A percentile compares a stretch with the other conserved stretches of the same genome.
Evolutionary conservation across 768 basidiomycete genomes (phyloP).

Genomic region (Pisolithus orientalis): DNA sequence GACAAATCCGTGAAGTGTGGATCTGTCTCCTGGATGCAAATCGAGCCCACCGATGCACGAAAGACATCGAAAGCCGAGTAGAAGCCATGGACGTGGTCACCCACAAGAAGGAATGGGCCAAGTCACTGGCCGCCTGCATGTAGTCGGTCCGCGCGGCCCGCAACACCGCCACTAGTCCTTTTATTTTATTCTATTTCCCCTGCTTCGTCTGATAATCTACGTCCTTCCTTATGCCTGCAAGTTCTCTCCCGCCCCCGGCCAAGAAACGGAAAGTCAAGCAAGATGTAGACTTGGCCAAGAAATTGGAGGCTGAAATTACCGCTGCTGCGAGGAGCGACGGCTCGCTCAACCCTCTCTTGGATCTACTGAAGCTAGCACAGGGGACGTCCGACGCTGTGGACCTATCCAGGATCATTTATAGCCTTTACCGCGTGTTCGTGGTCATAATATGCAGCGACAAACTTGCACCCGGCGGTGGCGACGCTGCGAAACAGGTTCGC

Average conservation of each 20-base stretch:
- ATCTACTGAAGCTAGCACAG: constrained; percentile 59
- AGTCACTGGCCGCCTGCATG: background rate
- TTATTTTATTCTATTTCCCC: background rate
- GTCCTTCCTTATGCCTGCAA: constrained; percentile 22
- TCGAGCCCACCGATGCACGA: constrained; percentile 3
- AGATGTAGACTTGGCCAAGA: constrained; percentile 26
- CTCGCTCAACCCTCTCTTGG: constrained; percentile 74
- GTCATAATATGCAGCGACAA: constrained; percentile 53
- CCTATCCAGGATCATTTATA: constrained; percentile 73
- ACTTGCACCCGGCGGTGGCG: constrained; percentile 43
- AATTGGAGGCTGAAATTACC: constrained; percentile 52
- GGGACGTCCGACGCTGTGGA: constrained; percentile 44
- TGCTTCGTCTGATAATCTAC: background rate
- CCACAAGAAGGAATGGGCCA: background rate
- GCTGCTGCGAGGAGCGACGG: constrained; percentile 44
- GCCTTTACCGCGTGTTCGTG: constrained; percentile 75
- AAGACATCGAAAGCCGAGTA: constrained; percentile 6
- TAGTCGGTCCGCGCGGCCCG: too few species aligned
- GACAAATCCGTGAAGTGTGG: constrained; percentile 32
- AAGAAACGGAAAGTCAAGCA: constrained; percentile 45
- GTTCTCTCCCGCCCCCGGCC: constrained; percentile 45
- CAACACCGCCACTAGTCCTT: too few species aligned
- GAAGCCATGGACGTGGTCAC: constrained; percentile 7
- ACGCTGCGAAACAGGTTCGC: constrained; percentile 54
- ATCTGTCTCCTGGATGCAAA: constrained; percentile 26